phyloP scores from a whole-genome alignment of 179 eudicot genomes.

The Spergularia azorica region DNA sequence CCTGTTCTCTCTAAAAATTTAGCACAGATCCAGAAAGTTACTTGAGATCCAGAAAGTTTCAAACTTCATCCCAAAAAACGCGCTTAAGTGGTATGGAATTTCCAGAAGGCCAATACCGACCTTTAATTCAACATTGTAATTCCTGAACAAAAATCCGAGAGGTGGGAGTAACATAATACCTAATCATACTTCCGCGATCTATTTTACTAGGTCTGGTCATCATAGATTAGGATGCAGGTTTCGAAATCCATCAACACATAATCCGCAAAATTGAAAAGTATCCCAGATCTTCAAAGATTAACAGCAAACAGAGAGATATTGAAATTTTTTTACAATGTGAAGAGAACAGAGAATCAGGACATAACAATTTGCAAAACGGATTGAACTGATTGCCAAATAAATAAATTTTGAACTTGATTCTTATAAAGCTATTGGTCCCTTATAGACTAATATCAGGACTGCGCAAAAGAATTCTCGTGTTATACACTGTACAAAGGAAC shows the following conservation, averaged over 20 bases:
- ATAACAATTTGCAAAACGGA: background rate
- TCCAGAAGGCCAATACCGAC: background rate
- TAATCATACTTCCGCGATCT: background rate
- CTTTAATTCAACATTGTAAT: background rate
- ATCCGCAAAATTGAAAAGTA: constrained; percentile 61
- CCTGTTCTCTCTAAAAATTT: background rate
- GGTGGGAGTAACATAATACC: background rate
- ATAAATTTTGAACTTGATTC: background rate
- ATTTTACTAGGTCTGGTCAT: too few species aligned
- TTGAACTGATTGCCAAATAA: background rate
- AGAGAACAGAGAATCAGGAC: background rate
- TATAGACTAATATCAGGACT: background rate
- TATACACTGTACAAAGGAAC: constrained; percentile 16
- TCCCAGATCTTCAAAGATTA: constrained; percentile 19
- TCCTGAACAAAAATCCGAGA: background rate
- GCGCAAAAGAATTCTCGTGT: background rate
- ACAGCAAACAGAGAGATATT: background rate
- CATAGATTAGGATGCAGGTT: constrained; percentile 36
- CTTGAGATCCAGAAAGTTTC: too few species aligned
- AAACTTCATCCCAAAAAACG: too few species aligned
- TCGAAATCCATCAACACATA: constrained; percentile 54
- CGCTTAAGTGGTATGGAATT: too few species aligned
- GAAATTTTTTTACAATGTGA: background rate
- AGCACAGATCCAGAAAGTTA: too few species aligned
- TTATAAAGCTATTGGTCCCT: background rate